Evolutionary conservation across 345 rosid species (phyloP).

Genomic region (Raphanus raphanistrum): DNA sequence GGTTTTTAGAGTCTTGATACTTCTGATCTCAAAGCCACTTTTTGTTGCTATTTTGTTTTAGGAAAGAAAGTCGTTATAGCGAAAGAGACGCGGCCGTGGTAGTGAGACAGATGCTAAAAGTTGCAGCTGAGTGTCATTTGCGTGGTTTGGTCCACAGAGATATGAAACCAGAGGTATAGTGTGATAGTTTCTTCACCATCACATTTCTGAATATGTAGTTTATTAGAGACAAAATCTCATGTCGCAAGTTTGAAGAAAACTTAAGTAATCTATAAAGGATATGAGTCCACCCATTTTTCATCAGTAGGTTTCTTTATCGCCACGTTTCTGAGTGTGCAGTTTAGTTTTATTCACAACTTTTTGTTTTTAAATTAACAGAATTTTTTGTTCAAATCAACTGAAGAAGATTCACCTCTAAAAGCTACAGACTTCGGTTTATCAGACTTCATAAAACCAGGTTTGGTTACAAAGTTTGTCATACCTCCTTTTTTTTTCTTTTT

Average conservation of each 20-base stretch:
- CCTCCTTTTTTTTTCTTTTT: too few relatives aligned
- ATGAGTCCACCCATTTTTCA: too few relatives aligned
- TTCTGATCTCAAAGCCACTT: neutral
- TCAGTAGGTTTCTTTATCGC: neutral
- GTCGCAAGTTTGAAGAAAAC: too few relatives aligned
- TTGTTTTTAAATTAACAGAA: constrained; percentile 46
- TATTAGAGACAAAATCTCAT: too few relatives aligned
- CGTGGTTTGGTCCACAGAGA: constrained; percentile 94
- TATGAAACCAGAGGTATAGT: constrained; percentile 96
- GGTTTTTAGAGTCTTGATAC: neutral
- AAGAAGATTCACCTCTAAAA: constrained; percentile 72
- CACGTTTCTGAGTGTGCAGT: neutral
- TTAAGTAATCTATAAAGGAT: too few relatives aligned
- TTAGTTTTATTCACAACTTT: neutral
- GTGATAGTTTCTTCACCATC: neutral
- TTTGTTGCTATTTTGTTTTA: constrained; percentile 28
- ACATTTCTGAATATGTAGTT: neutral
- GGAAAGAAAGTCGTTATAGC: constrained; percentile 81
- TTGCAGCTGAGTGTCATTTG: constrained; percentile 94
- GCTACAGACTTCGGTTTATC: constrained; percentile 99
- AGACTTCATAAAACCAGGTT: constrained; percentile 90
- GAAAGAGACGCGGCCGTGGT: constrained; percentile 81
- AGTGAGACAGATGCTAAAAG: constrained; percentile 91
- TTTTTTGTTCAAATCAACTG: constrained; percentile 84
- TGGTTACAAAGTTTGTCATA: neutral